Evolutionary conservation across 495 filamentous ascomycete species (phyloP), one percentile per base, ranked within the genome.

Genomic region (Xylaria palmicola): DNA sequence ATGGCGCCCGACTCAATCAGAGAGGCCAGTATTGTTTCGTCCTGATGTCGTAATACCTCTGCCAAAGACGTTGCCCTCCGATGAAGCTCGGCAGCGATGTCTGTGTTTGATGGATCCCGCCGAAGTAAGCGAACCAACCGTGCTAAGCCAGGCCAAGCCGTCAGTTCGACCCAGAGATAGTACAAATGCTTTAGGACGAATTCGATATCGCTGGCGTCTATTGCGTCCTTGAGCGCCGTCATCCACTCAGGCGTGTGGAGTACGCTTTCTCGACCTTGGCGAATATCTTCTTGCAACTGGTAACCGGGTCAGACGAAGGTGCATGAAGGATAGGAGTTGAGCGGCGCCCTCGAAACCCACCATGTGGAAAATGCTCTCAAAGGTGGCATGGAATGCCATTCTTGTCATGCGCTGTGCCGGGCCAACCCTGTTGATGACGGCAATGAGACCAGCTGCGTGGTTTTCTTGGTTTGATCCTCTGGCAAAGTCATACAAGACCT

Each of bases 281-380:
- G 66, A 22, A 71, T 67, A n/a, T 71, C 68, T 56, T 67, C 68
- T 52, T 71, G 68, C 5, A 71, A 59, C 68, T 71, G n/a, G 51
- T 4, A 13, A 49, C 44, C 30, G 15, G 4, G 26, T 55, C 9
- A 53, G 51, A 30, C 7, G 36, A 32, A 49, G 22, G 13, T 2
- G 13, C 19, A 29, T 15, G 36, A 36, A 6, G 17, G 12, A 47
- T 1, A 15, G 22, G 3, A 1, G 34, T 4, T 4, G 27, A 26
- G 56, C 13, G 30, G 10, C 32, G 2, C 22, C 2, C 20, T 13
- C 9, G 17, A 9, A 3, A 49, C 66, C 57, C 52, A 71, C 66
- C 60, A 71, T 69, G 22, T 71, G 65, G 29, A 65, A 71, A 56
- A 67, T 65, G 27, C 62, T 67, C 40, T 69, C 68, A 41, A 71